Conservation (phyloP, 1,284 basidiomycete genomes). For the Neolentinus lepideus region DNA sequence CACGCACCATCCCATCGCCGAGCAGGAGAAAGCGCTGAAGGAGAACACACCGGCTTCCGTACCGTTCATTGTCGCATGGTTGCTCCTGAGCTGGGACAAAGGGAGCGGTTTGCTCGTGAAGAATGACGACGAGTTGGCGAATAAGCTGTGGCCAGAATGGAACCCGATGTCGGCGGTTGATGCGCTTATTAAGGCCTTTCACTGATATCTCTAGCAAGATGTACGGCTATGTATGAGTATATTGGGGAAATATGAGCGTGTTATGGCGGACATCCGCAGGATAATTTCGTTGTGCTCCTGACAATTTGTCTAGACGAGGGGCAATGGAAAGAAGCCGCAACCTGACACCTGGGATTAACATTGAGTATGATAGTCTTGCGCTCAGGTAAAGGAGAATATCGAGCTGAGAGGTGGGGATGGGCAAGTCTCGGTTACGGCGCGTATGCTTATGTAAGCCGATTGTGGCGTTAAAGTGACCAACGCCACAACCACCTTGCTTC, state of each 20-base stretch:
- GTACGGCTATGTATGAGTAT: not conserved
- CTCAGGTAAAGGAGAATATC: no score
- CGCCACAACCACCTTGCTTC: no score
- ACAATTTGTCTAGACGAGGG: no score
- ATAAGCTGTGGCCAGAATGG: constrained; percentile 12
- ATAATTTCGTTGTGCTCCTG: not conserved
- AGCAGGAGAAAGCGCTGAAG: constrained; percentile 7
- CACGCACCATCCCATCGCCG: constrained; percentile 5
- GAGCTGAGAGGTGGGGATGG: no score
- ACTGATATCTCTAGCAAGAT: not conserved
- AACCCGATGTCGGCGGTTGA: constrained; percentile 14
- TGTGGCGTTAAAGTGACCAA: no score
- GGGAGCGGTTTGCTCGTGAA: constrained; percentile 8
- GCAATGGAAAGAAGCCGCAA: no score
- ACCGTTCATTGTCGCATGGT: constrained; percentile 1
- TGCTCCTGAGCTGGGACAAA: constrained; percentile 7
- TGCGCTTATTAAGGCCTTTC: not conserved
- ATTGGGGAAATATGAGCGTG: not conserved
- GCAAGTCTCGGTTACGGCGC: no score
- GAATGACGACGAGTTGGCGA: constrained; percentile 2
- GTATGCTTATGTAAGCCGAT: no score
- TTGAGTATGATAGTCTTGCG: no score
- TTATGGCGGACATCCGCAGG: not conserved
- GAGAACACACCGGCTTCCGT: constrained; percentile 7
- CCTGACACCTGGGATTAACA: no score